Conservation (phyloP, 2,329 filamentous ascomycete genomes). For the Zalaria obscura region DNA sequence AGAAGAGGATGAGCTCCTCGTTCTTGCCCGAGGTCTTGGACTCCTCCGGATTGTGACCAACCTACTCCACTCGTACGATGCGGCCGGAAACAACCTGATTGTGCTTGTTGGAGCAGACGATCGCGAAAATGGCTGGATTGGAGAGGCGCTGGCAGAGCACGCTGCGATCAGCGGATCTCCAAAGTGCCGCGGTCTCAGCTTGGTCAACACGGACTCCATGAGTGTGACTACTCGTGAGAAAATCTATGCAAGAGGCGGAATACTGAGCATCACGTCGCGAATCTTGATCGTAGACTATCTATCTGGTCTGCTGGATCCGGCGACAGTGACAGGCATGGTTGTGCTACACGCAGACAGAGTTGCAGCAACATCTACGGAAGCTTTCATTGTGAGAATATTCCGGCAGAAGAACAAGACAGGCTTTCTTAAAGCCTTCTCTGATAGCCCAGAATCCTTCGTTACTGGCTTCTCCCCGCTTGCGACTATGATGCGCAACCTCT, state of each 20-base stretch:
- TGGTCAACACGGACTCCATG: conserved; percentile 91
- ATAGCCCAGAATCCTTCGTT: conserved; percentile 81
- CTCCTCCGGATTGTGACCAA: conserved; percentile 90
- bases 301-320: conserved; percentile 66
- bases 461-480: conserved; percentile 77
- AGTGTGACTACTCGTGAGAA: conserved; percentile 78
- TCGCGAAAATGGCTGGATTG: conserved; percentile 91
- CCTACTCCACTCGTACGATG: conserved; percentile 91
- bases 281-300: conserved; percentile 90
- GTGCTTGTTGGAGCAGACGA: conserved; percentile 82
- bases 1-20: conserved; percentile 81
- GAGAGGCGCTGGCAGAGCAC: conserved; percentile 89
- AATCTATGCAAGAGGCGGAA: conserved; percentile 77
- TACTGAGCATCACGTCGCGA: conserved; percentile 90
- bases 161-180: conserved; percentile 76
- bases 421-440: conserved; percentile 92
- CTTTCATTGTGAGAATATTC: conserved; percentile 88
- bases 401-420: conserved; percentile 87
- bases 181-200: conserved; percentile 68
- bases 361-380: conserved; percentile 75
- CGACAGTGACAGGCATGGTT: conserved; percentile 74
- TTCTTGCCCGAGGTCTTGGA: conserved; percentile 82
- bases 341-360: conserved; percentile 80
- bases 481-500: conserved; percentile 84
- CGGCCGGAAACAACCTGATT: conserved; percentile 83